phyloP scores from a whole-genome alignment of 768 basidiomycete genomes.

The Russula earlei region DNA sequence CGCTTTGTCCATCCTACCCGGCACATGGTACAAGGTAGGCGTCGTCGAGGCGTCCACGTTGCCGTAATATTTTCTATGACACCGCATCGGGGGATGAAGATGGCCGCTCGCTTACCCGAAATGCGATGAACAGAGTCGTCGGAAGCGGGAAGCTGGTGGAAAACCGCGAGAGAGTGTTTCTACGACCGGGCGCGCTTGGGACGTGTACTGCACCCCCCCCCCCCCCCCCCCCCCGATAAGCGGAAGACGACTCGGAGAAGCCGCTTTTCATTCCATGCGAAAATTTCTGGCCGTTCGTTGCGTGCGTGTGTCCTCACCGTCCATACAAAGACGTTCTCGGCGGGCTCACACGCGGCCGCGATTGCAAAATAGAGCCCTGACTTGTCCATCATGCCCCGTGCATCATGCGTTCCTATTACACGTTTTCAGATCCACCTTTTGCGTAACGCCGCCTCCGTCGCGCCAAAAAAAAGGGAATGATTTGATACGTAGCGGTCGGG shows the following conservation, averaged over 20 bases:
- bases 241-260: no score
- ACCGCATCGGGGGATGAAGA: not conserved
- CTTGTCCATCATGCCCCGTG: no score
- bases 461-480: not conserved
- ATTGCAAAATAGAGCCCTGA: not conserved
- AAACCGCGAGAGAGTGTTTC: not conserved
- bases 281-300: slow-evolving; percentile 1
- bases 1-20: slow-evolving; percentile 3
- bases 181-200: not conserved
- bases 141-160: not conserved
- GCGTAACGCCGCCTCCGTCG: not conserved
- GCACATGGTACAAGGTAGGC: not conserved
- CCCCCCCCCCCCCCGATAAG: no score
- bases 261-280: not conserved
- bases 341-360: no score
- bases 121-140: not conserved
- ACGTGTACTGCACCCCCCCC: not conserved
- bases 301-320: no score
- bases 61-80: not conserved
- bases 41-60: not conserved
- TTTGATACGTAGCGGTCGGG: not conserved
- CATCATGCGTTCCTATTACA: no score
- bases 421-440: not conserved
- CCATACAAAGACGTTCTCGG: no score
- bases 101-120: not conserved